Evolutionary conservation across 805 yeast genomes (phyloP).

Genomic region (Metschnikowia baotianmanensis): DNA sequence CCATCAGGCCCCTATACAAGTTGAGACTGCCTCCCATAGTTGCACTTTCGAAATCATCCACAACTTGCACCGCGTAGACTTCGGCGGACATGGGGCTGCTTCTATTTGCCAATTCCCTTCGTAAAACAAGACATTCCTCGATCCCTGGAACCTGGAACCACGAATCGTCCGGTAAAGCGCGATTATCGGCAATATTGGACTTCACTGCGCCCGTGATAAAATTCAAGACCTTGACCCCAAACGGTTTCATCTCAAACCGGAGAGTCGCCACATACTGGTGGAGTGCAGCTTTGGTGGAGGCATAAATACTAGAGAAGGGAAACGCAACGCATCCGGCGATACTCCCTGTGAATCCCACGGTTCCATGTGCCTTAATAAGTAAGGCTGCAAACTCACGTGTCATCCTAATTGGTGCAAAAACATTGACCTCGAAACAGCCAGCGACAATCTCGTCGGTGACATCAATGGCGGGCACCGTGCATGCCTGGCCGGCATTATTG

Average conservation of each 20-base stretch:
- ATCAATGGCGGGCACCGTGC: constrained; percentile 35
- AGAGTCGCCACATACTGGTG: constrained; percentile 33
- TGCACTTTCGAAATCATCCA: constrained; percentile 42
- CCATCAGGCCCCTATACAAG: constrained; percentile 54
- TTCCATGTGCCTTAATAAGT: constrained; percentile 32
- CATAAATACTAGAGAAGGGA: constrained; percentile 34
- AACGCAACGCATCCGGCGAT: constrained; percentile 30
- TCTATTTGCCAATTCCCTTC: constrained; percentile 59
- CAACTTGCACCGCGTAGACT: constrained; percentile 53
- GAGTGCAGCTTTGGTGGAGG: constrained; percentile 41
- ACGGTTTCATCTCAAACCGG: constrained; percentile 34
- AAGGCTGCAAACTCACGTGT: constrained; percentile 31
- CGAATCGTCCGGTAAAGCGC: constrained; percentile 57
- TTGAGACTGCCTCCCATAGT: constrained; percentile 43
- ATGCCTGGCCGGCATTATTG: constrained; percentile 40
- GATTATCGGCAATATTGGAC: constrained; percentile 31
- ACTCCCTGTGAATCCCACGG: constrained; percentile 39
- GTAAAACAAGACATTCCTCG: constrained; percentile 42
- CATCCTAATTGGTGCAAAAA: constrained; percentile 37
- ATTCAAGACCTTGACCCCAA: constrained; percentile 39
- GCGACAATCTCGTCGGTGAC: constrained; percentile 24
- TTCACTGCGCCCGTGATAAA: constrained; percentile 41
- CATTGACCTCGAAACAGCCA: constrained; percentile 32
- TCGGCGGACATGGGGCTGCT: constrained; percentile 60
- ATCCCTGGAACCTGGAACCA: constrained; percentile 53